A percentile compares a stretch with the other conserved stretches of the same genome.
phyloP scores from a whole-genome alignment of 345 rosid species.

The Hypericum androsaemum region DNA sequence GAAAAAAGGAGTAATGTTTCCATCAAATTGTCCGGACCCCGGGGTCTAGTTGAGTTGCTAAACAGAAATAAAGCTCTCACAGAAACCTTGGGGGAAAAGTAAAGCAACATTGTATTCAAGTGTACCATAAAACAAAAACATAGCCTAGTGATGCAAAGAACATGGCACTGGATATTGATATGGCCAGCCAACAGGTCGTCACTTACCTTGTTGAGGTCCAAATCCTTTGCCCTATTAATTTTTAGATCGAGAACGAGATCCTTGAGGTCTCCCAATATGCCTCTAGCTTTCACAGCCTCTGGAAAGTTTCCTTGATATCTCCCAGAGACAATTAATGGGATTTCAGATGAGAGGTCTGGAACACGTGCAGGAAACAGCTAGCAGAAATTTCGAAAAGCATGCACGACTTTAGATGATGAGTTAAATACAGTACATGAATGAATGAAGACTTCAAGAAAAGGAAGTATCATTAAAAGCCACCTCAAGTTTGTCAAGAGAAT shows the following conservation, averaged over 20 bases:
- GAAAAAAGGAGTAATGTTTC: too few species aligned
- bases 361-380: slow-evolving; percentile 51
- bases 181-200: background rate
- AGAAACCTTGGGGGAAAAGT: too few species aligned
- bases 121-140: too few species aligned
- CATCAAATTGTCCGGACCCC: too few species aligned
- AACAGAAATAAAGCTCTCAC: too few species aligned
- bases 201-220: slow-evolving; percentile 53
- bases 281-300: slow-evolving; percentile 36
- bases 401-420: background rate
- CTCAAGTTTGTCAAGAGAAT: slow-evolving; percentile 67
- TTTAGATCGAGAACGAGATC: slow-evolving; percentile 41
- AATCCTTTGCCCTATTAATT: slow-evolving; percentile 39
- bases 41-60: too few species aligned
- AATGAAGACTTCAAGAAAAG: background rate
- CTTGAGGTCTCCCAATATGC: slow-evolving; percentile 50
- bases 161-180: too few species aligned
- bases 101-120: too few species aligned
- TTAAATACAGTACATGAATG: too few species aligned
- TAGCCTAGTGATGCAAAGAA: too few species aligned
- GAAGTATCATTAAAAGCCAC: slow-evolving; percentile 27
- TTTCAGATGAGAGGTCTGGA: slow-evolving; percentile 58
- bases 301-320: slow-evolving; percentile 63
- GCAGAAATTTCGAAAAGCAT: slow-evolving; percentile 13
- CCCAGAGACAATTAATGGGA: slow-evolving; percentile 48